These are phyloP conservation scores for Xylaria sp. DNA, from an alignment of 2,329 filamentous ascomycete genomes.

Conservation along the genomic window DNA sequence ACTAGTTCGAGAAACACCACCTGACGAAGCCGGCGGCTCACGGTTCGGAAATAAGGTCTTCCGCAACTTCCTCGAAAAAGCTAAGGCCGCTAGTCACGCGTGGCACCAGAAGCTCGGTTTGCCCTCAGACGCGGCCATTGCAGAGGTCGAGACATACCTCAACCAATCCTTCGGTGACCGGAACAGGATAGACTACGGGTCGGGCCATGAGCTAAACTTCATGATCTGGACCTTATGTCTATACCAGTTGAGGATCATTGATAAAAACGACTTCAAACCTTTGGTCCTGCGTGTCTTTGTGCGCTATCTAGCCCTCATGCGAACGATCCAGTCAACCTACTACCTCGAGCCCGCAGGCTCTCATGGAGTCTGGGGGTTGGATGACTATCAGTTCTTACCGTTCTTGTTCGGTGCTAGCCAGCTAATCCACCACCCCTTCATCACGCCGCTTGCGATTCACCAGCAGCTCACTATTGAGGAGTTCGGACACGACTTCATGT, in stretches of 20 bases:
- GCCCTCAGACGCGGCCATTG: conserved; percentile 56
- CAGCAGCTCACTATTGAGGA: conserved; percentile 88
- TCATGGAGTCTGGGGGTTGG: conserved; percentile 96
- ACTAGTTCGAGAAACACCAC: conserved; percentile 72
- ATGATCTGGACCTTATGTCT: conserved; percentile 95
- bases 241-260: conserved; percentile 74
- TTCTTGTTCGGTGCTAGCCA: conserved; percentile 95
- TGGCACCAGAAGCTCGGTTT: conserved; percentile 72
- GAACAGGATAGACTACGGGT: conserved; percentile 91
- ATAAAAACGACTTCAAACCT: conserved; percentile 69
- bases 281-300: conserved; percentile 80
- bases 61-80: conserved; percentile 76
- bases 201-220: conserved; percentile 97
- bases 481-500: conserved; percentile 81
- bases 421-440: conserved; percentile 81
- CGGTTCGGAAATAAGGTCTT: conserved; percentile 96
- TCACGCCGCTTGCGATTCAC: conserved; percentile 82
- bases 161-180: conserved; percentile 84
- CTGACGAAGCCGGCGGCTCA: conserved; percentile 84
- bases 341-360: conserved; percentile 97
- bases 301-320: conserved; percentile 86
- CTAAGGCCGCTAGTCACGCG: conserved; percentile 57
- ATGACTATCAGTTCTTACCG: conserved; percentile 96
- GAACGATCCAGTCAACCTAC: conserved; percentile 85
- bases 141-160: conserved; percentile 81